Conservation (phyloP, 441 rosid species). For the Bruguiera hainesii region DNA sequence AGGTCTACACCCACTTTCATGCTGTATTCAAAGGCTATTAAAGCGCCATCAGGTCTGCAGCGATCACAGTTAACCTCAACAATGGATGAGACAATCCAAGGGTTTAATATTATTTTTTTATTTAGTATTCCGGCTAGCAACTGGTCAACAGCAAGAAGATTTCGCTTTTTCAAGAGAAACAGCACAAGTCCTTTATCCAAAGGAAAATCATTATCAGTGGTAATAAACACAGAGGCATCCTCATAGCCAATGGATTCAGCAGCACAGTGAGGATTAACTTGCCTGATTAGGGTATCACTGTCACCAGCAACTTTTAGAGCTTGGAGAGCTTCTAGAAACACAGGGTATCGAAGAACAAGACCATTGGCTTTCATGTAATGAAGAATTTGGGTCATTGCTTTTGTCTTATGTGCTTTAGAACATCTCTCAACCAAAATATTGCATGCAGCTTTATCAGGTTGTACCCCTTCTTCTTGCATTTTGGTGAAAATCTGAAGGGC, state of each 20-base stretch:
- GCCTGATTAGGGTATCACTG: conserved; percentile 52
- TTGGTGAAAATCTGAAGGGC: conserved; percentile 65
- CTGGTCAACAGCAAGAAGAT: conserved; percentile 51
- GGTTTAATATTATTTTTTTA: conserved; percentile 37
- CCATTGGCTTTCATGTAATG: conserved; percentile 53
- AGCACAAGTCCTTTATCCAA: conserved; percentile 40
- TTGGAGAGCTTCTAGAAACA: conserved; percentile 53
- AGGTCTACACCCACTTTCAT: conserved; percentile 41
- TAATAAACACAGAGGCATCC: conserved; percentile 15
- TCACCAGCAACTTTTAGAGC: conserved; percentile 43
- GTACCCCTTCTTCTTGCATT: conserved; percentile 78
- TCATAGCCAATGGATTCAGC: conserved; percentile 24
- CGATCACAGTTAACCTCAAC: conserved; percentile 40
- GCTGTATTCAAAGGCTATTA: conserved; percentile 60
- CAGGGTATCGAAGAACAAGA: conserved; percentile 60
- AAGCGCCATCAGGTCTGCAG: conserved; percentile 52
- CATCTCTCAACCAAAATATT: conserved; percentile 72
- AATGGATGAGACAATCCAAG: conserved; percentile 45
- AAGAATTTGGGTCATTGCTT: conserved; percentile 47
- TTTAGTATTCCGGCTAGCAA: conserved; percentile 42
- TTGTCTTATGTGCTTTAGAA: conserved; percentile 47
- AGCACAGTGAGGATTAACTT: conserved; percentile 68
- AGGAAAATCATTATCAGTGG: conserved; percentile 26
- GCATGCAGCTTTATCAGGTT: conserved; percentile 90
- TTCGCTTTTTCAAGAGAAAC: conserved; percentile 59